Percentiles rank a stretch among this genome's conserved stretches.
Evolutionary conservation across 208 protist species (phyloP).

Genomic region (Borovskyia barvae): DNA sequence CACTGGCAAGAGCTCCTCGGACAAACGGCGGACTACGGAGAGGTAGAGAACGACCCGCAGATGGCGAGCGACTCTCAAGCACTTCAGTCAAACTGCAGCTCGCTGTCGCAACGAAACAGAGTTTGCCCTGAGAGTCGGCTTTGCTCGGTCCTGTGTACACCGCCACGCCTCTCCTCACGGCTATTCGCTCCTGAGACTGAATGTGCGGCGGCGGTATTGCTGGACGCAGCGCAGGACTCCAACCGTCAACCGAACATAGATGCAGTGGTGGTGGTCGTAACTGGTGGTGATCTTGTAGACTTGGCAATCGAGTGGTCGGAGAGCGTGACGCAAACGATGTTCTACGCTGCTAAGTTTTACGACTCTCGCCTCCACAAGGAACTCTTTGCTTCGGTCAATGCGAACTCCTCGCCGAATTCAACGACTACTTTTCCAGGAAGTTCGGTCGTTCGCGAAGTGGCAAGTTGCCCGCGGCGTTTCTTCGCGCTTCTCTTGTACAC

Average conservation of each 20-base stretch:
- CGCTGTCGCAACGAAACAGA: neutral
- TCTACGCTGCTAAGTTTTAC: constrained; percentile 62
- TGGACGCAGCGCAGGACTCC: neutral
- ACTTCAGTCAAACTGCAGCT: neutral
- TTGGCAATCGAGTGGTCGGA: constrained; percentile 60
- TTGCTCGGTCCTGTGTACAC: constrained; percentile 18
- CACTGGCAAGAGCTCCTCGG: constrained; percentile 11
- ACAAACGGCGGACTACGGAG: neutral
- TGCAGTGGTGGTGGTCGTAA: constrained; percentile 21
- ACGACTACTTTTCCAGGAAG: neutral
- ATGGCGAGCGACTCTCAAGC: no score
- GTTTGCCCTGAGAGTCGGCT: neutral
- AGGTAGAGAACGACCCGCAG: no score
- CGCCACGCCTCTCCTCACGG: constrained; percentile 22
- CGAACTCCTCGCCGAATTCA: neutral
- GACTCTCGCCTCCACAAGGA: constrained; percentile 30
- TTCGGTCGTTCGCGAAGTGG: neutral
- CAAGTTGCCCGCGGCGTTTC: constrained; percentile 28
- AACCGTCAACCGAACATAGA: neutral
- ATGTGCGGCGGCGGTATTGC: constrained; percentile 1
- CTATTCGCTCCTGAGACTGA: neutral
- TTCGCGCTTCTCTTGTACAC: constrained; percentile 44
- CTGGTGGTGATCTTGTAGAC: constrained; percentile 36
- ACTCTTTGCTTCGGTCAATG: constrained; percentile 20
- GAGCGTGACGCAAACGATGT: constrained; percentile 40